Evolutionary conservation across 495 filamentous ascomycete species (phyloP).

Genomic region (Aspergillus wentii): DNA sequence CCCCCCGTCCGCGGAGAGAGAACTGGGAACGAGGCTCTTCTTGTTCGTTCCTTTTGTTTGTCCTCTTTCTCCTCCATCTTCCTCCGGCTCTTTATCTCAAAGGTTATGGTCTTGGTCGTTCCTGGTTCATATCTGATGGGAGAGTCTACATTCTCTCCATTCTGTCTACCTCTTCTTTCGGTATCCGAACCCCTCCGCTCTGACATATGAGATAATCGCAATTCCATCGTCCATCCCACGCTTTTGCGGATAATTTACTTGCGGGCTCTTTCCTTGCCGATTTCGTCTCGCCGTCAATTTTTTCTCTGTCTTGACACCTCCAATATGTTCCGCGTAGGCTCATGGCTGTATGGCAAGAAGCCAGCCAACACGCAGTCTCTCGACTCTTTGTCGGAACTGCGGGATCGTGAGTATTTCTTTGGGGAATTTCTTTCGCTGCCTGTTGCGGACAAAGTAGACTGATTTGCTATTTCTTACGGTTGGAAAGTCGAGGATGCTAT

Average conservation of each 20-base stretch:
- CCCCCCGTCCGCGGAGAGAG: too few species aligned
- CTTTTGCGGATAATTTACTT: not conserved
- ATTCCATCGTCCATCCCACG: constrained; percentile 4
- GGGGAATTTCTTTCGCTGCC: not conserved
- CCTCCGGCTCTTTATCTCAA: constrained; percentile 1
- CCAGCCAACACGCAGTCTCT: constrained; percentile 49
- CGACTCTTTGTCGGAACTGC: constrained; percentile 52
- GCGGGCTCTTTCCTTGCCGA: not conserved
- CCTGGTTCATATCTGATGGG: constrained; percentile 15
- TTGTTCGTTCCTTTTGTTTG: constrained; percentile 4
- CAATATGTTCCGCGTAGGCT: constrained; percentile 43
- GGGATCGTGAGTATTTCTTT: constrained; percentile 47
- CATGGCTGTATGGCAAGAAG: constrained; percentile 55
- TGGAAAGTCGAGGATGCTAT: constrained; percentile 59
- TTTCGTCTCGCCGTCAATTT: not conserved
- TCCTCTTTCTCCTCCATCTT: constrained; percentile 4
- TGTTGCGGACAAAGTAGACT: constrained; percentile 2
- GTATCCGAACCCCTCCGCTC: constrained; percentile 14
- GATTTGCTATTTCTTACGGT: constrained; percentile 10
- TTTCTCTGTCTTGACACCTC: not conserved
- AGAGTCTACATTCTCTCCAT: constrained; percentile 28
- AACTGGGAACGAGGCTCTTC: too few species aligned
- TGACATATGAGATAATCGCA: constrained; percentile 8
- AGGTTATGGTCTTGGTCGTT: constrained; percentile 20
- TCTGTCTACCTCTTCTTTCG: constrained; percentile 17